Conservation (phyloP, 768 basidiomycete genomes). For the Mycena epipterygia region DNA sequence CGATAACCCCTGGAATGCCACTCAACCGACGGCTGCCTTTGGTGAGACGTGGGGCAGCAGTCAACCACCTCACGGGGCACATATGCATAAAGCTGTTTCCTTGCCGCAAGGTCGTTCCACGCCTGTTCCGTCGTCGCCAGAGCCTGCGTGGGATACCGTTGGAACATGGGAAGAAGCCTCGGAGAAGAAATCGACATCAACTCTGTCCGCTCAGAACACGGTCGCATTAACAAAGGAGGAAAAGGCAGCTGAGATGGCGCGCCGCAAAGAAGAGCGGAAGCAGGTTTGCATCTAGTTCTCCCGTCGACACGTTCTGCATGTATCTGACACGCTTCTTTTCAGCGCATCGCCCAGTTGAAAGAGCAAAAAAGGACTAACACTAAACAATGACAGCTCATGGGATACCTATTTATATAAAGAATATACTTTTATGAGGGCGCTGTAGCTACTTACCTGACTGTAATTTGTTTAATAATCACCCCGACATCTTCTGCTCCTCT, state of each 20-base stretch:
- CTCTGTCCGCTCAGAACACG: slow-evolving; percentile 46
- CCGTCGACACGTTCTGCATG: neutral
- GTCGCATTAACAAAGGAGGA: slow-evolving; percentile 86
- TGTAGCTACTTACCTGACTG: slow-evolving; percentile 24
- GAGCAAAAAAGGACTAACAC: slow-evolving; percentile 78
- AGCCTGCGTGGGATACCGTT: slow-evolving; percentile 34
- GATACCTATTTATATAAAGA: slow-evolving; percentile 16
- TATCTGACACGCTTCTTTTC: slow-evolving; percentile 14
- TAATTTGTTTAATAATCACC: slow-evolving; percentile 26
- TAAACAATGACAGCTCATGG: slow-evolving; percentile 13
- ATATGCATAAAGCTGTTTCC: slow-evolving; percentile 12
- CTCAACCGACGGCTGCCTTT: neutral
- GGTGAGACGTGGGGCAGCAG: slow-evolving; percentile 14
- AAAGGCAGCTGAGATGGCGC: slow-evolving; percentile 92
- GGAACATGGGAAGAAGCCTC: slow-evolving; percentile 36
- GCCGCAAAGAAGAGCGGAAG: slow-evolving; percentile 92
- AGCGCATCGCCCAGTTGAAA: slow-evolving; percentile 86
- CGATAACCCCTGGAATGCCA: slow-evolving; percentile 18
- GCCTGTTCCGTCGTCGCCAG: slow-evolving; percentile 38
- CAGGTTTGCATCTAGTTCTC: slow-evolving; percentile 64
- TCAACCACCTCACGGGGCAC: neutral
- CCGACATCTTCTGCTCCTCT: slow-evolving; percentile 14
- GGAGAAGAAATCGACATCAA: slow-evolving; percentile 32
- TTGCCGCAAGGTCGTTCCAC: slow-evolving; percentile 27
- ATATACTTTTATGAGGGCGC: slow-evolving; percentile 13